These are phyloP conservation scores for Trypanosoma vivax DNA, from an alignment of 208 protist genomes.

Conservation along the genomic window DNA sequence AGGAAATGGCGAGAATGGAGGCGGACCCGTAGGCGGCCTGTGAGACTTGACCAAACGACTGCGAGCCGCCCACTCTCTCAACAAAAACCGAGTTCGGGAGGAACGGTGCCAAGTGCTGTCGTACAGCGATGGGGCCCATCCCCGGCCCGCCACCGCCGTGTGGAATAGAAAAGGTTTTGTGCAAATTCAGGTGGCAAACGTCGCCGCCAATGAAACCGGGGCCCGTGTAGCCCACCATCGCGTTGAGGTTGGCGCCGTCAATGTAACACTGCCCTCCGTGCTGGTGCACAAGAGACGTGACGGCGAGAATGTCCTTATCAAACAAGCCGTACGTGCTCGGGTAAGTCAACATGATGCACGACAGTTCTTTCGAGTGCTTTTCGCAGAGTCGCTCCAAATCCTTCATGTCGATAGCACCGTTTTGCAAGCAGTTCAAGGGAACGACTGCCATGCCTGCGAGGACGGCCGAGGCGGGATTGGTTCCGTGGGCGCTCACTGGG, in stretches of 20 bases:
- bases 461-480: constrained; percentile 97
- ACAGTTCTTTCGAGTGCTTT: constrained; percentile 88
- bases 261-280: constrained; percentile 95
- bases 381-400: constrained; percentile 89
- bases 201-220: constrained; percentile 97
- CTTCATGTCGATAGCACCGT: constrained; percentile 91
- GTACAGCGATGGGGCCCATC: constrained; percentile 96
- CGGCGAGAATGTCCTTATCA: constrained; percentile 90
- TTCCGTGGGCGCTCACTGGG: constrained; percentile 96
- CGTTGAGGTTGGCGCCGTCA: constrained; percentile 99
- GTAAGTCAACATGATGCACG: constrained; percentile 98
- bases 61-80: constrained; percentile 42
- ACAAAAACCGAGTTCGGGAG: constrained; percentile 81
- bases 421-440: constrained; percentile 82
- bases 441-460: constrained; percentile 91
- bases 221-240: constrained; percentile 91
- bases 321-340: constrained; percentile 98
- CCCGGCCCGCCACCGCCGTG: constrained; percentile 97
- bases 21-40: constrained; percentile 92
- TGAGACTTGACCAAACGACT: constrained; percentile 87
- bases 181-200: constrained; percentile 98
- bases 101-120: constrained; percentile 89
- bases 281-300: constrained; percentile 84
- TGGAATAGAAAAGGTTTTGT: constrained; percentile 98
- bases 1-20: constrained; percentile 95